Conservation (phyloP, 1,284 basidiomycete genomes). For the Trametes pubescens region DNA sequence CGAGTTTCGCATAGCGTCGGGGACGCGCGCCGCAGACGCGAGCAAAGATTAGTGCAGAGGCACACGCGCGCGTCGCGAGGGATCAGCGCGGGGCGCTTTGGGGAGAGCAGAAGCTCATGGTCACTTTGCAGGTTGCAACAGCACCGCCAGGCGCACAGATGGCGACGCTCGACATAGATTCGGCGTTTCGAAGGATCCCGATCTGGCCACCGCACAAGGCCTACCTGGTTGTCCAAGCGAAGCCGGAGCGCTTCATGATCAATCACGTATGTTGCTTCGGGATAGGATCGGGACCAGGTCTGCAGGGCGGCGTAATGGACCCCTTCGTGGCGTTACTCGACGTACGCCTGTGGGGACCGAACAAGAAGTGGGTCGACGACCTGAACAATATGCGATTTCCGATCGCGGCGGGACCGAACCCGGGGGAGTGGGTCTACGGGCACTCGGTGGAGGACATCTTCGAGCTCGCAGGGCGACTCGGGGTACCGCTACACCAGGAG, state of each 20-base stretch:
- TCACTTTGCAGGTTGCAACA: slow-evolving; percentile 41
- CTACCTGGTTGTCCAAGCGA: slow-evolving; percentile 34
- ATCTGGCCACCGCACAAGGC: slow-evolving; percentile 43
- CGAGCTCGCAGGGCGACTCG: background rate
- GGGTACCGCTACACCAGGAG: background rate
- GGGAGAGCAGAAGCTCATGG: too few relatives aligned
- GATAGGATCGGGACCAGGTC: slow-evolving; percentile 37
- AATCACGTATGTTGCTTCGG: slow-evolving; percentile 45
- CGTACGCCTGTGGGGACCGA: slow-evolving; percentile 27
- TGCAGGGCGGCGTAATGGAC: slow-evolving; percentile 44
- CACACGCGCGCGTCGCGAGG: too few relatives aligned
- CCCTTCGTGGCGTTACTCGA: slow-evolving; percentile 42
- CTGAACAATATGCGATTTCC: slow-evolving; percentile 37
- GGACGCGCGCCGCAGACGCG: too few relatives aligned
- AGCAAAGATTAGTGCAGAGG: too few relatives aligned
- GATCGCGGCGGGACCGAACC: background rate
- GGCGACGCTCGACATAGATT: slow-evolving; percentile 44
- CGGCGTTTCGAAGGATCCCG: slow-evolving; percentile 43
- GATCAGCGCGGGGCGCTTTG: too few relatives aligned
- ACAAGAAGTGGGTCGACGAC: slow-evolving; percentile 49
- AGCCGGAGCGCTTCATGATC: slow-evolving; percentile 40
- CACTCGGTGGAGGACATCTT: slow-evolving; percentile 31
- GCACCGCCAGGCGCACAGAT: slow-evolving; percentile 45
- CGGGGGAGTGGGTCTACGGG: slow-evolving; percentile 23
- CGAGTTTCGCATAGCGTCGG: too few relatives aligned